A percentile compares a stretch with the other conserved stretches of the same genome.
phyloP scores from a whole-genome alignment of 306 rosid species.

The Ormosia emarginata region DNA sequence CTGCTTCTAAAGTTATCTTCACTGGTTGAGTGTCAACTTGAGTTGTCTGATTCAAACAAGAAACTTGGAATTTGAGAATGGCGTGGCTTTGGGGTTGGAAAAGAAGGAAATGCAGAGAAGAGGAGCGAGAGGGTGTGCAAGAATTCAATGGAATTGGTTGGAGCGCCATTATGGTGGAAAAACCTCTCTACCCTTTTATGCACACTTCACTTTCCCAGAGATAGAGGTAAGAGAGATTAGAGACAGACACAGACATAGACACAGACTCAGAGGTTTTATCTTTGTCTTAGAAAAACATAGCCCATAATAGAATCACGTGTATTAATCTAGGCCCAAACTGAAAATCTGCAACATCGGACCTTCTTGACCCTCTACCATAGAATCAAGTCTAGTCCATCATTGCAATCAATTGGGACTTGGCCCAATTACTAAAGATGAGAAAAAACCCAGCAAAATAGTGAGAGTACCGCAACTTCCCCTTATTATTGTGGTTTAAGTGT shows the following conservation, averaged over 20 bases:
- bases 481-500: too few relatives aligned
- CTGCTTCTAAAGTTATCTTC: constrained; percentile 34
- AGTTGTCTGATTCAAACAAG: constrained; percentile 44
- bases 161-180: constrained; percentile 44
- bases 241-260: too few relatives aligned
- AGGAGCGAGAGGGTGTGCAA: constrained; percentile 22
- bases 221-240: too few relatives aligned
- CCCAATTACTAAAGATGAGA: neutral
- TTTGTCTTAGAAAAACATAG: neutral
- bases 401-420: neutral
- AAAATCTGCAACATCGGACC: neutral
- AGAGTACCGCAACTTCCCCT: too few relatives aligned
- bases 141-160: constrained; percentile 34
- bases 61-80: constrained; percentile 45
- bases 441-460: too few relatives aligned
- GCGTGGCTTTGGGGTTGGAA: constrained; percentile 20
- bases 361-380: neutral
- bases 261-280: neutral
- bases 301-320: too few relatives aligned
- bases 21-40: constrained; percentile 39
- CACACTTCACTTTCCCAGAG: neutral
- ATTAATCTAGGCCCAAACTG: neutral
- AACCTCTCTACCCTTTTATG: neutral
- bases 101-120: constrained; percentile 39
- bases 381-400: too few relatives aligned